Evolutionary conservation across 306 rosid species (phyloP), one percentile per base, ranked within the genome.

Genomic region (Nissolia schottii): DNA sequence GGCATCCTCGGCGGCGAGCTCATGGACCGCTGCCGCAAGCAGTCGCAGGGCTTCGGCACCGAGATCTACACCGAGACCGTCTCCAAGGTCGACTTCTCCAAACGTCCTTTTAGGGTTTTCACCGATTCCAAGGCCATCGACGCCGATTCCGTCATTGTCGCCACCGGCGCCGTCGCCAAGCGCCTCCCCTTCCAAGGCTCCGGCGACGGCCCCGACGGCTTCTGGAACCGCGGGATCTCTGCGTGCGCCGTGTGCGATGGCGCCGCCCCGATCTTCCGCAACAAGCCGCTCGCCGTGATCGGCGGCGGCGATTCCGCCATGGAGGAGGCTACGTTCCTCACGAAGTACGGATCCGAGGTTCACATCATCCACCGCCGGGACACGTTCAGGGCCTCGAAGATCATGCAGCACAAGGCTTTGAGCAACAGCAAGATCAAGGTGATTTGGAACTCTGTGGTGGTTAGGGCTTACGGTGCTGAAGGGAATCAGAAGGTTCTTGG

Each of bases 171-270:
- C 2, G 93, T 88, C 9, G 96, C 98, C 12, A 93, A 82, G 80
- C 85, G 88, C 0, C 81, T 93, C 16, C 55, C 62, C 0, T 93
- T 93, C 40, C 34, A 50, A 0, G 96, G 98, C 22, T 85, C 93
- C 18, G 87, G 84, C 2, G 91, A 90, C 0, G 93, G 90, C 12
- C 61, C 81, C 2, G 77, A 67, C 3, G 97, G 97, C 1, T 90
- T 71, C 77, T 93, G 96, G 97, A 93, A 90, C 79, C 84, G 88
- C 0, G 97, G 97, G 3, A 90, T 92, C 34, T 89, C 92, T 1
- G 92, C 95, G 2, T 92, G 96, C 31, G 98, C 96, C 0, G 96
- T 93, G 9, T 93, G 96, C 49, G 96, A 93, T 8, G 98, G 98
- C 0, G 98, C 98, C 0, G 96, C 96, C 0, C 98, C 96, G 0